Percentiles rank a stretch among this genome's conserved stretches.
Evolutionary conservation across 2,329 filamentous ascomycete genomes (phyloP).

Genomic region (Diplodia intermedia): DNA sequence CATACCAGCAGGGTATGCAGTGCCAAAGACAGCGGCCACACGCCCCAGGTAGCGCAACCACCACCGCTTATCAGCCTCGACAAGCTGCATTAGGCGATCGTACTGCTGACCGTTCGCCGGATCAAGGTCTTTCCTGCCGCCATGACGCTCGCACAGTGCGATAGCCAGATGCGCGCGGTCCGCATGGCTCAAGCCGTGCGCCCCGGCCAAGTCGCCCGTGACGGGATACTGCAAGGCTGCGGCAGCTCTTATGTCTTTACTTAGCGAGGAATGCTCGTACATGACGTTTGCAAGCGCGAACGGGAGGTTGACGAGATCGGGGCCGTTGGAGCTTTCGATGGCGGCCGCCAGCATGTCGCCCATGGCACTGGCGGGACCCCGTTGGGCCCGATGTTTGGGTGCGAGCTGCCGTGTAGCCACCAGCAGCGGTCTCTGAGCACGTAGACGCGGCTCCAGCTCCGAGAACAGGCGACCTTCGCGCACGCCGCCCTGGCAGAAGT

Average conservation of each 20-base stretch:
- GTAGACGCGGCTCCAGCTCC: slow-evolving; percentile 65
- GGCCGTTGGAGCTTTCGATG: slow-evolving; percentile 23
- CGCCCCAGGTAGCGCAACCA: slow-evolving; percentile 70
- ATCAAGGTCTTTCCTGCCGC: slow-evolving; percentile 62
- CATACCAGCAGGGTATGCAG: slow-evolving; percentile 67
- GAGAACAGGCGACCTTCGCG: slow-evolving; percentile 83
- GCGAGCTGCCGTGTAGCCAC: slow-evolving; percentile 58
- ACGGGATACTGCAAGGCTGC: slow-evolving; percentile 76
- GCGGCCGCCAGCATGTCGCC: background rate
- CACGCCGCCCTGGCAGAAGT: slow-evolving; percentile 88
- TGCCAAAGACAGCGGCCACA: slow-evolving; percentile 64
- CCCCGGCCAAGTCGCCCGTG: slow-evolving; percentile 70
- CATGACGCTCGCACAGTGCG: slow-evolving; percentile 76
- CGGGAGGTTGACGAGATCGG: slow-evolving; percentile 39
- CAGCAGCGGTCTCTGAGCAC: slow-evolving; percentile 71
- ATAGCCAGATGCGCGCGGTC: slow-evolving; percentile 75
- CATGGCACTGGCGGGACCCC: background rate
- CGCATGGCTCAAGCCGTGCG: slow-evolving; percentile 76
- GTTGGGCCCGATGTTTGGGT: slow-evolving; percentile 49
- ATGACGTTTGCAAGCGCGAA: slow-evolving; percentile 66
- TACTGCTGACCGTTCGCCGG: slow-evolving; percentile 65
- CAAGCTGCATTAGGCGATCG: slow-evolving; percentile 58
- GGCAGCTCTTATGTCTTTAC: slow-evolving; percentile 56
- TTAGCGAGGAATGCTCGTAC: slow-evolving; percentile 59
- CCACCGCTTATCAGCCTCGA: slow-evolving; percentile 64